phyloP scores from a whole-genome alignment of 805 yeast genomes.

The Kluyveromyces lactis region DNA sequence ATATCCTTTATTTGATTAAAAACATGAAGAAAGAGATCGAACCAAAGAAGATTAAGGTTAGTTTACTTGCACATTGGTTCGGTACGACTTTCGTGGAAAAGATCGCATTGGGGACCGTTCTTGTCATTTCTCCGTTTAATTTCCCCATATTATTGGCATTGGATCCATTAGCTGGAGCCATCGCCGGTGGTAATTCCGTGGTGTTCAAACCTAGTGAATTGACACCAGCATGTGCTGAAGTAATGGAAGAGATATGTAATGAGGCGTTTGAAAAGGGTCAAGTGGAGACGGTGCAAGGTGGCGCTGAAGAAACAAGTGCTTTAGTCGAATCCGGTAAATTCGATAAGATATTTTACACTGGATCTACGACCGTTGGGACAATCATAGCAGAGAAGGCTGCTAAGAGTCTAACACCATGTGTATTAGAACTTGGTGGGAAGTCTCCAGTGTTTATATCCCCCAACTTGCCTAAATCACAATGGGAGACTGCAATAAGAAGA shows the following conservation, averaged over 20 bases:
- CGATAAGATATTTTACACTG: slow-evolving; percentile 84
- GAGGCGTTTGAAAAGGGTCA: slow-evolving; percentile 48
- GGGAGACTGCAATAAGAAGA: slow-evolving; percentile 47
- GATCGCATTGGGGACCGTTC: slow-evolving; percentile 54
- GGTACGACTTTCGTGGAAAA: slow-evolving; percentile 34
- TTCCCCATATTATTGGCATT: slow-evolving; percentile 51
- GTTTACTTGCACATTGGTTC: slow-evolving; percentile 23
- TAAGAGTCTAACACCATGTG: slow-evolving; percentile 69
- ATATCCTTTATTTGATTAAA: slow-evolving; percentile 50
- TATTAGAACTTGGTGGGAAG: slow-evolving; percentile 88
- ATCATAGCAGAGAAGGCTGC: slow-evolving; percentile 77
- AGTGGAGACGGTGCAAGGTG: slow-evolving; percentile 65
- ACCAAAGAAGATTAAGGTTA: too few species aligned
- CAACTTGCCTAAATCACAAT: slow-evolving; percentile 35
- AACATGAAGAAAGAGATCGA: slow-evolving; percentile 53
- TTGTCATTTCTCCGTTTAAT: slow-evolving; percentile 44
- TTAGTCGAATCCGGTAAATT: slow-evolving; percentile 51
- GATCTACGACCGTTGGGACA: slow-evolving; percentile 67
- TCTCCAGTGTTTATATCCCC: slow-evolving; percentile 71
- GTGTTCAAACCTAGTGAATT: slow-evolving; percentile 70
- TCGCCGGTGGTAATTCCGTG: slow-evolving; percentile 80
- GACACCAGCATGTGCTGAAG: slow-evolving; percentile 51
- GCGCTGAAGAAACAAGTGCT: slow-evolving; percentile 49
- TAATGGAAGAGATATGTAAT: slow-evolving; percentile 48
- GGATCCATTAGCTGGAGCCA: slow-evolving; percentile 65